A percentile compares a stretch with the other conserved stretches of the same genome.
Evolutionary conservation across 2,329 filamentous ascomycete genomes (phyloP).

Genomic region (Neofusicoccum umdonicola): DNA sequence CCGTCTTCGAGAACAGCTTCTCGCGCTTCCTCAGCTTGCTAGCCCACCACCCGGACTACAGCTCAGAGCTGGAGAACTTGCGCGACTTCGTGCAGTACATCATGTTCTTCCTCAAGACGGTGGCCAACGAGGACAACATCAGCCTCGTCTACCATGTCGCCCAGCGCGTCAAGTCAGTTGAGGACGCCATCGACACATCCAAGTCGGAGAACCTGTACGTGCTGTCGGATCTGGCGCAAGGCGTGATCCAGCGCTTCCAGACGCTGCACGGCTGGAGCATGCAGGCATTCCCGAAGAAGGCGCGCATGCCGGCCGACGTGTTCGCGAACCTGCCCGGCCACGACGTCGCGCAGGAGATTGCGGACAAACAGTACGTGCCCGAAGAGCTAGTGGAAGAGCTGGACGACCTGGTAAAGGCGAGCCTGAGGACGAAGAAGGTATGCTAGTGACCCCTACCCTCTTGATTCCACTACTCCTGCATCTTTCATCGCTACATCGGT

Average conservation of each 20-base stretch:
- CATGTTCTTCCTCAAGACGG: constrained; percentile 78
- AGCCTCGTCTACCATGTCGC: constrained; percentile 88
- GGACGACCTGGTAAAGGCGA: constrained; percentile 70
- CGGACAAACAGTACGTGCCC: constrained; percentile 79
- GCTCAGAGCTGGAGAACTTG: constrained; percentile 59
- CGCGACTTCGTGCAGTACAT: constrained; percentile 85
- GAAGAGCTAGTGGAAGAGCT: constrained; percentile 71
- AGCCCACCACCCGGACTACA: constrained; percentile 91
- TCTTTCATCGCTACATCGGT: no score
- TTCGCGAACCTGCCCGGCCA: constrained; percentile 75
- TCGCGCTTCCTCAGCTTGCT: constrained; percentile 81
- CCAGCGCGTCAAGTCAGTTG: constrained; percentile 86
- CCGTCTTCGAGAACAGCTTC: constrained; percentile 76
- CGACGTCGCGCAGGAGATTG: constrained; percentile 76
- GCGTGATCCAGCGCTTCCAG: constrained; percentile 79
- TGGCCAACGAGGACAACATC: constrained; percentile 83
- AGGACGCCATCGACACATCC: constrained; percentile 63
- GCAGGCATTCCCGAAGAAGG: constrained; percentile 77
- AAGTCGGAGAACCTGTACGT: constrained; percentile 75
- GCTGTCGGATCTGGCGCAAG: constrained; percentile 81
- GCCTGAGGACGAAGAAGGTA: constrained; percentile 60
- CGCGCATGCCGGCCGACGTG: constrained; percentile 75
- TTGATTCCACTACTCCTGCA: no score
- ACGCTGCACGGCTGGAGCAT: constrained; percentile 83
- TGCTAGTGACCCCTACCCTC: background rate